phyloP scores from a whole-genome alignment of 2,329 filamentous ascomycete genomes.

The Sclerotinia sclerotiorum region DNA sequence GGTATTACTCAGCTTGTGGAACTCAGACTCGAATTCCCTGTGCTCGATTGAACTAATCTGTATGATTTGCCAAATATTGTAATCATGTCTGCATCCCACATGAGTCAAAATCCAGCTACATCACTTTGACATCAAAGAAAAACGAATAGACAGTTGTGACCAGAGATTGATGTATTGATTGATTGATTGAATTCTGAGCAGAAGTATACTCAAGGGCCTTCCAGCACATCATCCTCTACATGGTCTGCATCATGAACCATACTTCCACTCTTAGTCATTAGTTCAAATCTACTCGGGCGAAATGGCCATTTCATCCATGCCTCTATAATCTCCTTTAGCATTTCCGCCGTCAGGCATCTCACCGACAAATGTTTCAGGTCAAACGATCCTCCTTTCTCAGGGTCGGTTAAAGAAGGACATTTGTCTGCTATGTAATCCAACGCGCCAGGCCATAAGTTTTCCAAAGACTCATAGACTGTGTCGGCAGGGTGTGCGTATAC shows the following conservation, averaged over 20 bases:
- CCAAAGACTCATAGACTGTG: slow-evolving; percentile 48
- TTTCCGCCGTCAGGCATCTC: slow-evolving; percentile 51
- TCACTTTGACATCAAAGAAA: background rate
- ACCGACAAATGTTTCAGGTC: slow-evolving; percentile 46
- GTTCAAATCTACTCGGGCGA: slow-evolving; percentile 61
- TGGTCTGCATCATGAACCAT: slow-evolving; percentile 11
- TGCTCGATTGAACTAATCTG: background rate
- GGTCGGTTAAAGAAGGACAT: slow-evolving; percentile 52
- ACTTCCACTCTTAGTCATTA: slow-evolving; percentile 37
- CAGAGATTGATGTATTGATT: background rate
- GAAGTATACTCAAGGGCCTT: background rate
- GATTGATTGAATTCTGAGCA: background rate
- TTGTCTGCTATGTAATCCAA: slow-evolving; percentile 51
- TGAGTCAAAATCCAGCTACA: background rate
- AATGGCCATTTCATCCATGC: slow-evolving; percentile 69
- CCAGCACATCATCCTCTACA: background rate
- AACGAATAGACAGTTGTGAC: background rate
- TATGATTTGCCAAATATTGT: background rate
- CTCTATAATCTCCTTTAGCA: slow-evolving; percentile 58
- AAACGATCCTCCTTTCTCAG: slow-evolving; percentile 47
- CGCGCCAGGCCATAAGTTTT: slow-evolving; percentile 59
- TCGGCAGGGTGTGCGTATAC: slow-evolving; percentile 43
- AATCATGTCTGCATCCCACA: background rate
- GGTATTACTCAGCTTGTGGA: background rate
- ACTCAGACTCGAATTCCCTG: no score